A percentile compares a stretch with the other conserved stretches of the same genome.
Conservation (phyloP, 1,284 basidiomycete species). For the Heterobasidion occidentale region DNA sequence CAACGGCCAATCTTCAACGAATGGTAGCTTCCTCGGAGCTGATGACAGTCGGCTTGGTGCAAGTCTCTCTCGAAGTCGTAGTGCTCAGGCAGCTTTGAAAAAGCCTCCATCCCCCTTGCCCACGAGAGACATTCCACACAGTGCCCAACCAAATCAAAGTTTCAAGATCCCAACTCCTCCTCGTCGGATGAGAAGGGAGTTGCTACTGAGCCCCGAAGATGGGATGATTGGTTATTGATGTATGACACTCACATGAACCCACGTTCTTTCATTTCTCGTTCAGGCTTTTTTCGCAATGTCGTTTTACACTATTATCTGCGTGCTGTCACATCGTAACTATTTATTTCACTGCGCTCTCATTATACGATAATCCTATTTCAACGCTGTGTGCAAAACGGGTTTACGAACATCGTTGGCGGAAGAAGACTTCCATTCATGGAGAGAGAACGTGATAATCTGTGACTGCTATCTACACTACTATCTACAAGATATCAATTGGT, state of each 20-base stretch:
- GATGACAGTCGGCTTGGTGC: slow-evolving; percentile 39
- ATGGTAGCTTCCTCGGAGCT: slow-evolving; percentile 6
- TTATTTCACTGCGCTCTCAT: background rate
- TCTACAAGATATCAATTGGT: too few relatives aligned
- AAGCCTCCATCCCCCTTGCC: slow-evolving; percentile 22
- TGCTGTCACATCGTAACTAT: background rate
- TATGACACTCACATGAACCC: background rate
- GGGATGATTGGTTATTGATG: slow-evolving; percentile 1
- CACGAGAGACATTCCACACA: slow-evolving; percentile 39
- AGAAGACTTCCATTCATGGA: too few relatives aligned
- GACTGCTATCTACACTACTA: too few relatives aligned
- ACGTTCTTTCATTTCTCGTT: background rate
- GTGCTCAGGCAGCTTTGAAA: slow-evolving; percentile 38
- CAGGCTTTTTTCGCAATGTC: background rate
- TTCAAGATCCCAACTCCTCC: slow-evolving; percentile 34
- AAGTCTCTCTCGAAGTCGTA: slow-evolving; percentile 55
- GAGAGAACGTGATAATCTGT: too few relatives aligned
- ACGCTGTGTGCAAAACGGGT: background rate
- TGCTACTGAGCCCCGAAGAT: slow-evolving; percentile 3
- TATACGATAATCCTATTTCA: background rate
- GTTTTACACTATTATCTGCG: background rate
- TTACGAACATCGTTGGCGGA: background rate
- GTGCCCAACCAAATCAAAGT: slow-evolving; percentile 43
- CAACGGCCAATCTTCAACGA: slow-evolving; percentile 12
- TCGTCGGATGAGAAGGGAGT: slow-evolving; percentile 3